A percentile compares a stretch with the other conserved stretches of the same genome.
Conservation (phyloP, 371 early-diverging fungal species). For the Encephalitozoon cuniculi region DNA sequence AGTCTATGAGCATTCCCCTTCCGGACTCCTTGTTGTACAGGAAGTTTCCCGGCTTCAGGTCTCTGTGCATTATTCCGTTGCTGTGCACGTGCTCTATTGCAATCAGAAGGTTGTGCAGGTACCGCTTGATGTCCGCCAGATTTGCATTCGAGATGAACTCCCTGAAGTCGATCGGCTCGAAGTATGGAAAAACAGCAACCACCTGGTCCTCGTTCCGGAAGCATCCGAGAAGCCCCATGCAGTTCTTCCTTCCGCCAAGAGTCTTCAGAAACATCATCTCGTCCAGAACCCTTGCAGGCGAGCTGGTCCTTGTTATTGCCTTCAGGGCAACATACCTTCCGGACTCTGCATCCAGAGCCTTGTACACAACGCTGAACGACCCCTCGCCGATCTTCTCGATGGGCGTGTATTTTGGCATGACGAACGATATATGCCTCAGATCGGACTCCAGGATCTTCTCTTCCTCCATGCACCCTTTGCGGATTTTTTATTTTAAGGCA, state of each 20-base stretch:
- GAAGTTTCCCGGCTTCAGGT: constrained; percentile 92
- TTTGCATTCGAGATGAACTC: constrained; percentile 61
- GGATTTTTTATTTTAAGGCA: background rate
- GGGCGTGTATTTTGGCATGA: background rate
- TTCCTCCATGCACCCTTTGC: background rate
- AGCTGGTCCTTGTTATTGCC: constrained; percentile 73
- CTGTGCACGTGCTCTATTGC: constrained; percentile 63
- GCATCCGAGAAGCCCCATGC: constrained; percentile 73
- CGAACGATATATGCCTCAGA: background rate
- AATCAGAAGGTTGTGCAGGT: constrained; percentile 69
- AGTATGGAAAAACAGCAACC: constrained; percentile 74
- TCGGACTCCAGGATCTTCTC: background rate
- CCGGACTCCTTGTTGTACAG: constrained; percentile 67
- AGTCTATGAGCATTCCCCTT: constrained; percentile 81
- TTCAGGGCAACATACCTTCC: constrained; percentile 78
- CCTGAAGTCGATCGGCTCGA: constrained; percentile 73
- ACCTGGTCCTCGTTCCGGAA: constrained; percentile 74
- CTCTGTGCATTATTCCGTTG: constrained; percentile 69
- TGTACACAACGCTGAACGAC: constrained; percentile 87
- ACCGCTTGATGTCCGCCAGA: constrained; percentile 69
- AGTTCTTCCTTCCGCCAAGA: constrained; percentile 63
- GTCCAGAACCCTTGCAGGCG: constrained; percentile 71
- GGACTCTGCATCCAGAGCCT: constrained; percentile 63
- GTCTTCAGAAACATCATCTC: constrained; percentile 72
- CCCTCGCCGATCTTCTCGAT: constrained; percentile 62